Conservation (phyloP, 495 filamentous ascomycete species). For the Daldinia caldariorum region DNA sequence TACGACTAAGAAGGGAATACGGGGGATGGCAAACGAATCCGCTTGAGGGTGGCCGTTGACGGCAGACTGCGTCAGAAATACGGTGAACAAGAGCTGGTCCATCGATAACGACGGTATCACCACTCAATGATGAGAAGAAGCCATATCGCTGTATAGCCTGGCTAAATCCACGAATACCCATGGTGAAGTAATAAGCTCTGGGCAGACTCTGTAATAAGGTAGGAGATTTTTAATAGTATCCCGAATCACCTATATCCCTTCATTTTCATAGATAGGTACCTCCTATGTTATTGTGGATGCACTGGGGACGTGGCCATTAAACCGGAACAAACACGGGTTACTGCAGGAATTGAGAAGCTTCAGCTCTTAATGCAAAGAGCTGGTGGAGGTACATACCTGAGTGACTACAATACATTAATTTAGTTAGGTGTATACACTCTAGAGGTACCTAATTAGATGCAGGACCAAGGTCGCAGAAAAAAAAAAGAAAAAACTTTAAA, state of each 20-base stretch:
- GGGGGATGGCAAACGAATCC: conserved; percentile 64
- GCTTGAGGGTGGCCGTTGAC: conserved; percentile 44
- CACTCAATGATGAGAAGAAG: conserved; percentile 54
- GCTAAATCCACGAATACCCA: conserved; percentile 78
- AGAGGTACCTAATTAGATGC: conserved; percentile 2
- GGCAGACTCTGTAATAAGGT: not conserved
- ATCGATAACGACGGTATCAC: conserved; percentile 69
- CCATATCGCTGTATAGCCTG: conserved; percentile 68
- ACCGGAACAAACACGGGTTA: not conserved
- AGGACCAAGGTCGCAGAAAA: not conserved
- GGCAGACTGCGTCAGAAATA: conserved; percentile 66
- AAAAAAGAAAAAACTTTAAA: not conserved
- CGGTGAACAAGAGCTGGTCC: conserved; percentile 80
- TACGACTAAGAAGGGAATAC: conserved; percentile 68
- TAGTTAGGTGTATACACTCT: no score
- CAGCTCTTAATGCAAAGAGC: not conserved
- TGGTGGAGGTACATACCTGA: not conserved
- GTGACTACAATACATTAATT: not conserved
- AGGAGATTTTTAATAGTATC: not conserved
- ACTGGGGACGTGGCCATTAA: not conserved
- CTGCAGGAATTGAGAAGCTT: conserved; percentile 6
- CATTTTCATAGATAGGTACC: conserved; percentile 3
- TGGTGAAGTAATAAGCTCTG: conserved; percentile 43
- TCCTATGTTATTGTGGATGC: not conserved
- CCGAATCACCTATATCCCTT: not conserved